Evolutionary conservation across 1,284 basidiomycete species (phyloP), one percentile per base, ranked within the genome.

Genomic region (Polyporus tsugae): DNA sequence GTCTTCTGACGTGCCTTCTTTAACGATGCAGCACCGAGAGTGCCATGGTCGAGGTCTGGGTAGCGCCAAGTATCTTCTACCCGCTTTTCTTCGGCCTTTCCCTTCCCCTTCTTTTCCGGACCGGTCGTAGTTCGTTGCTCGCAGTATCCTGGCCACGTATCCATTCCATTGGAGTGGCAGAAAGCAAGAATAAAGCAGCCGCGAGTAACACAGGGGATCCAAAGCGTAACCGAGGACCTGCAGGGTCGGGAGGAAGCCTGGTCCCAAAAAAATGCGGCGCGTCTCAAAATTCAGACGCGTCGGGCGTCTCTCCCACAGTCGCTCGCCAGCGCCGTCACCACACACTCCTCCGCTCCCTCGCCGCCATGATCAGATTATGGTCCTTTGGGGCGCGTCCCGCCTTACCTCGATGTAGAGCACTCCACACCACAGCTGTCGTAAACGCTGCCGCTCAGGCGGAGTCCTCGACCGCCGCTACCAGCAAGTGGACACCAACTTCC

Each of bases 401-500:
- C 46, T 70, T 82, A 64, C 75, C 77, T 46, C 77, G 78, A 73
- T 81, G 77, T 72, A 82, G 82, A 72, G 69, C 74, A 35, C 59
- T 86, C 52, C 82, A 82, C 72, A 79, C 80, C 6, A 83, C 85
- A n/a, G 74, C 75, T 6, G 64, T 73, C 10, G 75, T 67, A 53
- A 77, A 79, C 61, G 84, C 83, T 13, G 75, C 78, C 9, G 73
- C 82, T 11, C 75, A 80, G 53, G 74, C 74, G 76, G 75, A 75
- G 60, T 68, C 77, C 17, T 72, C 79, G 36, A 71, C 71, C 19
- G 72, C 77, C 15, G 64, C 76, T 33, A 64, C 73, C 38, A 70
- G 80, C 42, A 91, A 90, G 85, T 99, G 97, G 97, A 91, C 91
- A 25, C 94, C 97, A 41, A 86, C 87, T 65, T 96, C 96, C 5